A percentile compares a stretch with the other conserved stretches of the same genome.
Conservation (phyloP, 2,329 filamentous ascomycete species). For the Onygenales sp. region DNA sequence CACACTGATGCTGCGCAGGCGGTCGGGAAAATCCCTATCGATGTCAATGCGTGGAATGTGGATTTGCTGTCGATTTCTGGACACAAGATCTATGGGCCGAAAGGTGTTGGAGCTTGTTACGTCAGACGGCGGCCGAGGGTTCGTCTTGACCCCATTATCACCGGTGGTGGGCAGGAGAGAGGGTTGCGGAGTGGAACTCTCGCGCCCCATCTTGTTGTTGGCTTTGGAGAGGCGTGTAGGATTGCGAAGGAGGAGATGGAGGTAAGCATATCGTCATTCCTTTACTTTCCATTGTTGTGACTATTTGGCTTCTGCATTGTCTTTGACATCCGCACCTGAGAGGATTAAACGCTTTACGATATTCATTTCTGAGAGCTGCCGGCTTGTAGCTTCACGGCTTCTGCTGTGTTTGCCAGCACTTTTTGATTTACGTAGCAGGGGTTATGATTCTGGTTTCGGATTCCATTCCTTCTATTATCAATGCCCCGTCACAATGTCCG, state of each 20-base stretch:
- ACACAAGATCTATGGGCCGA: slow-evolving; percentile 97
- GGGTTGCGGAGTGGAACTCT: slow-evolving; percentile 90
- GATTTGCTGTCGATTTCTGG: slow-evolving; percentile 98
- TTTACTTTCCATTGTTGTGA: slow-evolving; percentile 7
- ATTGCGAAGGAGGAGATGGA: slow-evolving; percentile 83
- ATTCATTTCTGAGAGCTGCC: slow-evolving; percentile 81
- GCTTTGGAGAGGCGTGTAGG: slow-evolving; percentile 91
- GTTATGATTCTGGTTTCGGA: slow-evolving; percentile 45
- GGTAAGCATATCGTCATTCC: slow-evolving; percentile 48
- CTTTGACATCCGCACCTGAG: slow-evolving; percentile 12
- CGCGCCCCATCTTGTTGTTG: slow-evolving; percentile 77
- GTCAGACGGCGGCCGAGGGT: slow-evolving; percentile 87
- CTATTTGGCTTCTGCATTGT: background rate
- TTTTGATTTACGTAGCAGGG: slow-evolving; percentile 58
- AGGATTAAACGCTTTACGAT: slow-evolving; percentile 76
- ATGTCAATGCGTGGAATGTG: slow-evolving; percentile 96
- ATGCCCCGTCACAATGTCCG: background rate
- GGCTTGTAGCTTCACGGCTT: slow-evolving; percentile 35
- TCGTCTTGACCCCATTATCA: slow-evolving; percentile 91
- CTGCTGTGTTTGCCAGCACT: slow-evolving; percentile 24
- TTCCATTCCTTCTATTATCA: background rate
- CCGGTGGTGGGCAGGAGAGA: slow-evolving; percentile 89
- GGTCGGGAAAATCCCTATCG: slow-evolving; percentile 94
- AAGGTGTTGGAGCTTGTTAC: slow-evolving; percentile 93
- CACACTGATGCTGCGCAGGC: slow-evolving; percentile 95